Percentiles rank a stretch among this genome's conserved stretches.
phyloP scores from a whole-genome alignment of 257 asterid species.

The Solanum verrucosum region DNA sequence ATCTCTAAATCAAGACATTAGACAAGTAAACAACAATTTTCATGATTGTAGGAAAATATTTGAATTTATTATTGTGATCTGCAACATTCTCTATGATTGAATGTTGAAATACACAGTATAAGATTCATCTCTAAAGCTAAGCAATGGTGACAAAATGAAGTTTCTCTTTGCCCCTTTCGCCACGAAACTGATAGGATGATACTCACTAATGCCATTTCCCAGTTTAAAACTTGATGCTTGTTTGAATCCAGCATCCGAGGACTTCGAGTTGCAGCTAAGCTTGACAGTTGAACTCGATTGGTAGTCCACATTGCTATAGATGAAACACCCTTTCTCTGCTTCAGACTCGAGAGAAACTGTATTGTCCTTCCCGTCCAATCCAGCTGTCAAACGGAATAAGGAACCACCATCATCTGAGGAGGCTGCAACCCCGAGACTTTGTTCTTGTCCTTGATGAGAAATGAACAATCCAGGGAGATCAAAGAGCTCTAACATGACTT shows the following conservation, averaged over 20 bases:
- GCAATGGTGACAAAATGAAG: slow-evolving; percentile 55
- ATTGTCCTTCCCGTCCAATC: slow-evolving; percentile 26
- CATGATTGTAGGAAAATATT: not conserved
- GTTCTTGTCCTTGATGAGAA: slow-evolving; percentile 42
- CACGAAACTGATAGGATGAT: slow-evolving; percentile 75
- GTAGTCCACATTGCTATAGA: slow-evolving; percentile 19
- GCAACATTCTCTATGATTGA: not conserved
- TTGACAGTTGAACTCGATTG: slow-evolving; percentile 15
- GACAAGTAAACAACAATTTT: not conserved
- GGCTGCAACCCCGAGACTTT: slow-evolving; percentile 22
- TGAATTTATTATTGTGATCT: not conserved
- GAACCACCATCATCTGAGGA: slow-evolving; percentile 9
- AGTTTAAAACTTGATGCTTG: slow-evolving; percentile 45
- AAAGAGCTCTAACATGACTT: slow-evolving; percentile 60
- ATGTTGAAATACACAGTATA: slow-evolving; percentile 74
- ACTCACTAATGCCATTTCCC: slow-evolving; percentile 46
- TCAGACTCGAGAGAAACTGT: slow-evolving; percentile 45
- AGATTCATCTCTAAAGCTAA: slow-evolving; percentile 68
- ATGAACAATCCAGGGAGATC: slow-evolving; percentile 52
- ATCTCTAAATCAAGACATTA: not conserved
- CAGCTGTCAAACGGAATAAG: slow-evolving; percentile 33
- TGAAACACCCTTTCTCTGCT: slow-evolving; percentile 32
- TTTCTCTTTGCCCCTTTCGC: slow-evolving; percentile 54
- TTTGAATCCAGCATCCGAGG: slow-evolving; percentile 25
- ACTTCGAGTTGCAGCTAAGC: slow-evolving; percentile 33